A percentile compares a stretch with the other conserved stretches of the same genome.
Evolutionary conservation across 2,329 filamentous ascomycete genomes (phyloP).

Genomic region (Claviceps monticola): DNA sequence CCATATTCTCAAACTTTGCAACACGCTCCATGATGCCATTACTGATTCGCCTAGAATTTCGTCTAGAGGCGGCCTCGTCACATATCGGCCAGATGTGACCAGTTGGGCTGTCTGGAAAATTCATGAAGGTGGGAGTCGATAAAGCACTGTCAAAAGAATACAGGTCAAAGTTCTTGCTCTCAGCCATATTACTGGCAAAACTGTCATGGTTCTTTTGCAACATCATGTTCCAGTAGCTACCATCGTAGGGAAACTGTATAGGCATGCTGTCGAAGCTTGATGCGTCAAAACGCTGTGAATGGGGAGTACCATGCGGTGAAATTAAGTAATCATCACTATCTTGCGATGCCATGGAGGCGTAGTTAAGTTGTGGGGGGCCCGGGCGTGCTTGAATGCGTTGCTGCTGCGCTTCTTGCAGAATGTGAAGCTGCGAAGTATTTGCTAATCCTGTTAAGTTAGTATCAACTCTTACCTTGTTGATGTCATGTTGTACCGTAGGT

Average conservation of each 20-base stretch:
- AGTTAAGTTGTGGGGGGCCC: conserved; percentile 32
- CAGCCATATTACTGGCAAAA: conserved; percentile 27
- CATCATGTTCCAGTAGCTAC: conserved; percentile 27
- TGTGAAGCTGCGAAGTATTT: conserved; percentile 49
- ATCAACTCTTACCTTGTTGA: conserved; percentile 34
- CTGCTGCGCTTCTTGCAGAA: conserved; percentile 82
- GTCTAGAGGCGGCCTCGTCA: conserved; percentile 33
- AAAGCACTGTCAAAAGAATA: conserved; percentile 32
- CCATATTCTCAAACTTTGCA: conserved; percentile 42
- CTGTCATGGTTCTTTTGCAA: conserved; percentile 33
- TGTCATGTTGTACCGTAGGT: conserved; percentile 18
- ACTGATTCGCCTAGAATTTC: conserved; percentile 37
- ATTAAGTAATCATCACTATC: conserved; percentile 42
- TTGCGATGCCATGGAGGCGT: conserved; percentile 19
- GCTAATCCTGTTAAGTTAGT: conserved; percentile 44
- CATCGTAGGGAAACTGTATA: conserved; percentile 34
- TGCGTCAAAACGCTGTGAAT: conserved; percentile 37
- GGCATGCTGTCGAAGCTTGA: conserved; percentile 30
- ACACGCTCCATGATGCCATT: conserved; percentile 48
- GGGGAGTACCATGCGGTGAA: conserved; percentile 41
- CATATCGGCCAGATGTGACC: conserved; percentile 30
- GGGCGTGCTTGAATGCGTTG: conserved; percentile 65
- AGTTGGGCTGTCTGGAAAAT: conserved; percentile 33
- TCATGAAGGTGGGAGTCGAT: conserved; percentile 36
- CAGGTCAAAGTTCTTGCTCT: conserved; percentile 35